These are phyloP conservation scores for Chalciporus chontae DNA, from an alignment of 768 basidiomycete species.

Conservation along the genomic window DNA sequence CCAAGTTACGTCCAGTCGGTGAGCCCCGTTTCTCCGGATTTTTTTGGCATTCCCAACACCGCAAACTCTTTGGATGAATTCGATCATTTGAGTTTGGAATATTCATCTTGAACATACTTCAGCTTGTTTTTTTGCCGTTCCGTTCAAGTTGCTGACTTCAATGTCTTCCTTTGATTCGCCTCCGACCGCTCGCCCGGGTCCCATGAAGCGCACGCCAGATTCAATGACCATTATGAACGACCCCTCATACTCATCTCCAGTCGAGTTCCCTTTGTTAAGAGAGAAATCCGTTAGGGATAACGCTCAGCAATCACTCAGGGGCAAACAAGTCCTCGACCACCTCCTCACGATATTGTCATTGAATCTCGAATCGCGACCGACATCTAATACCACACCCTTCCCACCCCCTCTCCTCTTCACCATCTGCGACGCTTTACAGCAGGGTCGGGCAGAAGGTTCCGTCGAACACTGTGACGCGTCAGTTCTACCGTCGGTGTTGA, in stretches of 20 bases:
- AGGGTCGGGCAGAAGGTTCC: background rate
- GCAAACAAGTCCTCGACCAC: slow-evolving; percentile 8
- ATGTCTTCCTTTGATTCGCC: slow-evolving; percentile 3
- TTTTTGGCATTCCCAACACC: slow-evolving; percentile 1
- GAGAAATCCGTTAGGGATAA: slow-evolving; percentile 5
- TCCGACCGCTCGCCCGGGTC: background rate
- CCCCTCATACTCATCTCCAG: slow-evolving; percentile 8
- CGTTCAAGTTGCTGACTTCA: slow-evolving; percentile 1
- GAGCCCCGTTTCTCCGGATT: slow-evolving; percentile 5
- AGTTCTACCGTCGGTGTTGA: slow-evolving; percentile 22
- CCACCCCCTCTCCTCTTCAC: slow-evolving; percentile 21
- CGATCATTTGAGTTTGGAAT: slow-evolving; percentile 4
- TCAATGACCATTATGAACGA: slow-evolving; percentile 21
- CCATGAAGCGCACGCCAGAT: slow-evolving; percentile 12
- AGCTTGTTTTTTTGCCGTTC: background rate
- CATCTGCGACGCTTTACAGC: slow-evolving; percentile 18
- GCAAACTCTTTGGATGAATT: background rate
- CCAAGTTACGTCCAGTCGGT: slow-evolving; percentile 10
- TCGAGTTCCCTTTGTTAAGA: background rate
- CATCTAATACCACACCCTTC: background rate
- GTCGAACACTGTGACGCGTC: background rate
- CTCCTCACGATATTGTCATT: slow-evolving; percentile 15
- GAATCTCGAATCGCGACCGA: slow-evolving; percentile 4
- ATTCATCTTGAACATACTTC: background rate
- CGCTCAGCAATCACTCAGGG: slow-evolving; percentile 4